Evolutionary conservation across 805 yeast species (phyloP), one percentile per base, ranked within the genome.

Genomic region (Naumovozyma dairenensis): DNA sequence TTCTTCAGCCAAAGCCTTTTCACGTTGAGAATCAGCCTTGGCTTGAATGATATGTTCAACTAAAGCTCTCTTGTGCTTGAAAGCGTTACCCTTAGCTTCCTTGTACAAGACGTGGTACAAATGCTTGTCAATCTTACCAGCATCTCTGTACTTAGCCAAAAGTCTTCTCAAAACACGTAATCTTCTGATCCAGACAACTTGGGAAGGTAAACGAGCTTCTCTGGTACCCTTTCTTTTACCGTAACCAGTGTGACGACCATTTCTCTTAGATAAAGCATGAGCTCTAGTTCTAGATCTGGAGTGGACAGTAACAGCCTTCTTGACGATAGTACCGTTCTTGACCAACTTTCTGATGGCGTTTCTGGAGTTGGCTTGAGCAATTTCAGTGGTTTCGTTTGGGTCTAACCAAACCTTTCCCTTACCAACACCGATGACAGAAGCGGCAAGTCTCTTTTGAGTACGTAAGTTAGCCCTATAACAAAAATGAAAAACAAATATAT

Each of bases 171-270:
- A 81, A 62, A 89, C 98, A 74, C 98, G 84, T 73, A 85, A 82
- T 79, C 96, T 89, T 81, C 98, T 87, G 87, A 92, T 87, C 98
- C 98, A 89, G 63, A 92, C 72, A 56, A 85, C 94, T 71, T 83
- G 87, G 59, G 93, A 69, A 67, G 96, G 92, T 94, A 89, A 84
- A 77, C 98, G 87, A 55, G 98, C 98, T 69, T 89, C 94, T 66
- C 80, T 85, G 72, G 98, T 89, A 89, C 98, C 98, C 83, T 89
- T 92, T 80, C 98, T 86, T 85, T 89, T 89, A 89, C 98, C 98
- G 87, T 77, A 83, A 79, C 98, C 98, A 71, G 80, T 80, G 86
- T 89, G 98, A 76, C 98, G 89, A 74, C 98, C 98, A 62, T 77
- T 78, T 68, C 84, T 79, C 80, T 85, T 87, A 65, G 96, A 86